phyloP scores from a whole-genome alignment of 768 basidiomycete species.

The Podaxis sp. region DNA sequence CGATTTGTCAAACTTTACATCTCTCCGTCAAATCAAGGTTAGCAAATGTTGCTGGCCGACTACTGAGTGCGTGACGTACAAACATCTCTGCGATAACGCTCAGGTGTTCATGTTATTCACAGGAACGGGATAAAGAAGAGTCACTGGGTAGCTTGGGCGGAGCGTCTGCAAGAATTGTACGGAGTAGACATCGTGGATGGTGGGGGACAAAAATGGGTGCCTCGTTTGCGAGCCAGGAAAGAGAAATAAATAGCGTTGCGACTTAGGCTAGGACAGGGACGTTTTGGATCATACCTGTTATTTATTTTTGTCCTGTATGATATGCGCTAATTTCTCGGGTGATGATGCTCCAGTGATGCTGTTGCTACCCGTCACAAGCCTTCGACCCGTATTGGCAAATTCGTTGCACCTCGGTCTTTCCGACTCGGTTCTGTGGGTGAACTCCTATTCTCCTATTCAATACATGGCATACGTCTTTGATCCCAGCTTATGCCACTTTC shows the following conservation, averaged over 20 bases:
- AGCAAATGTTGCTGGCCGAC: background rate
- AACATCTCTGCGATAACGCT: background rate
- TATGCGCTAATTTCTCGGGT: background rate
- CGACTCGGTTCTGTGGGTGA: too few species aligned
- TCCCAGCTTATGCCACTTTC: too few species aligned
- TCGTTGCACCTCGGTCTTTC: background rate
- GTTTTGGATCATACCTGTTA: background rate
- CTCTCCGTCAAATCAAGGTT: background rate
- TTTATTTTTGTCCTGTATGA: background rate
- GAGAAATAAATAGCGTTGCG: background rate
- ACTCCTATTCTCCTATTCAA: too few species aligned
- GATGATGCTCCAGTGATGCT: too few species aligned
- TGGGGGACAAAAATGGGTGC: constrained; percentile 1
- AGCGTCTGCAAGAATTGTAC: constrained; percentile 5
- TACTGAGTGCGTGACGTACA: background rate
- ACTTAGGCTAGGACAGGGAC: background rate
- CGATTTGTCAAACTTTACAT: constrained; percentile 9
- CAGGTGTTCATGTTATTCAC: background rate
- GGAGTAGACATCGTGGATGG: constrained; percentile 1
- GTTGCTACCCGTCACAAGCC: too few species aligned
- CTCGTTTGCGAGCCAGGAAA: background rate
- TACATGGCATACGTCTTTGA: too few species aligned
- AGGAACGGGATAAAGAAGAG: constrained; percentile 7
- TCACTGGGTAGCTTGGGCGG: constrained; percentile 7
- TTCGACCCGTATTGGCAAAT: background rate